Evolutionary conservation across 2,329 filamentous ascomycete genomes (phyloP), one percentile per base, ranked within the genome.

Genomic region (Bipolaris bicolor): DNA sequence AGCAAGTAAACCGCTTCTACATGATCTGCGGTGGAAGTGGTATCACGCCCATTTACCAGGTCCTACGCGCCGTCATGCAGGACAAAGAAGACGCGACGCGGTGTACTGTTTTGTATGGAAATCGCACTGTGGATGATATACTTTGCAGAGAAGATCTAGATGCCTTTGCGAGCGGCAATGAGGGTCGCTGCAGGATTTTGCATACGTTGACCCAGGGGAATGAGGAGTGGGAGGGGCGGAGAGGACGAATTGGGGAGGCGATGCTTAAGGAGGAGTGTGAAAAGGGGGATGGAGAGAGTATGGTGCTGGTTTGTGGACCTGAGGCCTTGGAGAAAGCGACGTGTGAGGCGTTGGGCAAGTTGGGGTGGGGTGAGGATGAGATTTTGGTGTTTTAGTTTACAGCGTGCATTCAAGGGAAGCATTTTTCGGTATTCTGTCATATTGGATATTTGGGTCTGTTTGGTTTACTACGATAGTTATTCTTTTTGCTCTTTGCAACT

Each of bases 21-120:
- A 96, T 97, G 92, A 87, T 97, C 31, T 95, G 91, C 66, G 93
- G 85, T 13, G 93, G 93, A 5, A 91, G 86, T n/a, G 93, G 93
- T 0, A 90, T 97, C 69, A 97, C 93, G n/a, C 93, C 93, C 0
- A 90, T 97, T 62, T 95, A 88, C 72, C 90, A 95, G 70, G 90
- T 96, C 3, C 80, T 96, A 50, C 82, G 90, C 6, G 89, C 90
- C 0, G 85, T 96, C 0, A 83, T 92, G 74, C 81, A 83, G 44
- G 86, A 94, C 61, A 65, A 72, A 1, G 72, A 80, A 0, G 90
- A 94, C 68, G 64, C 75, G 7, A 95, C 90, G 0, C 78, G 74
- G 2, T 96, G 91, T 69, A 77, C 89, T 1, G 82, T 97, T 0
- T 79, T 97, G 0, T 83, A 96, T 68, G 91, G 92, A 0, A 97